Evolutionary conservation across 1,284 basidiomycete genomes (phyloP), one percentile per base, ranked within the genome.

Genomic region (Tremellales sp.): DNA sequence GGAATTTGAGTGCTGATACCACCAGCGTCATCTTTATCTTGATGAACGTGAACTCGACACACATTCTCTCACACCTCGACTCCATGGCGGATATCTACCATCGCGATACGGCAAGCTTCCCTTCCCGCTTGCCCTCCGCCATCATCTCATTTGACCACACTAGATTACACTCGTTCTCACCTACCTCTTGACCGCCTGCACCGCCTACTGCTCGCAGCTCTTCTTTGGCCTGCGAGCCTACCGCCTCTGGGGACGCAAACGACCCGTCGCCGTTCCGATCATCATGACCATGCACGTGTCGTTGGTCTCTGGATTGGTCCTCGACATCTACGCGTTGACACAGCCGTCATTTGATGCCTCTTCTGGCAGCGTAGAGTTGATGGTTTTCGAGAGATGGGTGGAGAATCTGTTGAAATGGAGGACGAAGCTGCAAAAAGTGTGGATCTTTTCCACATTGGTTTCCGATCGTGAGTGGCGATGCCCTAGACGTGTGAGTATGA

Each of bases 171-270:
- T 47, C 8, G 35, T 18, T 10, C 13, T 39, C 9, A 25, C 45
- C 16, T 47, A 39, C 39, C 22, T 47, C 38, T 25, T 47, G 6
- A 41, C 38, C 19, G 31, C 45, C 3, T 19, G 26, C 7, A 14
- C 39, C 9, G 32, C 38, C 5, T 34, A 41, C 37, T 39, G 34
- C 28, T 19, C 45, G 9, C 45, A 40, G 12, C 24, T 47, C n/a
- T 27, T 40, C 13, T 47, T 47, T 25, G 39, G 39, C 19, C 31
- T 33, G 6, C 38, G 45, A n/a, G 45, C 45, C 3, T 47, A 41
- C 24, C 14, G 27, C 33, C 45, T 47, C 29, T 40, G 38, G 26
- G 14, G 27, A 13, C 22, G 36, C 8, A 14, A 13, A 5, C 4
- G 27, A 5, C 18, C 16, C 4, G n/a, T 33, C 38, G 32, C 22